These are phyloP conservation scores for Capronia epimyces DNA, from an alignment of 2,329 filamentous ascomycete species.

Conservation along the genomic window DNA sequence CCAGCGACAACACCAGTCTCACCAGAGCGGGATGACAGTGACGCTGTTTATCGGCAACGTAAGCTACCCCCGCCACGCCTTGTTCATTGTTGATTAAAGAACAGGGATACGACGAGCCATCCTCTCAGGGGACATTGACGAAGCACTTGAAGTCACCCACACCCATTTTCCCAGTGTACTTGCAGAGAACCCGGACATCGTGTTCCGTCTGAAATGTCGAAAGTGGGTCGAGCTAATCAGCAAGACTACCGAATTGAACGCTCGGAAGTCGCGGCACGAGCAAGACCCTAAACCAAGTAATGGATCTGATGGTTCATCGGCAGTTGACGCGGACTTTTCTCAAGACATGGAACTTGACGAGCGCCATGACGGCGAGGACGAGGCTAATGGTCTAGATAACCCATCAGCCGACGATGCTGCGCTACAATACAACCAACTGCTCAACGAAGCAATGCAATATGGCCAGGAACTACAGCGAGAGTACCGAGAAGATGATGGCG, in stretches of 20 bases:
- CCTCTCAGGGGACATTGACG: slow-evolving; percentile 86
- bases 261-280: slow-evolving; percentile 40
- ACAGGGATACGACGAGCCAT: slow-evolving; percentile 80
- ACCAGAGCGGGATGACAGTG: slow-evolving; percentile 59
- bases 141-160: slow-evolving; percentile 74
- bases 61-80: slow-evolving; percentile 34
- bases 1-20: slow-evolving; percentile 55
- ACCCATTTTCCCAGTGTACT: slow-evolving; percentile 76
- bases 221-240: slow-evolving; percentile 96
- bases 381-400: slow-evolving; percentile 32
- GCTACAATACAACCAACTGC: slow-evolving; percentile 48
- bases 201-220: slow-evolving; percentile 80
- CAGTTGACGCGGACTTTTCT: slow-evolving; percentile 38
- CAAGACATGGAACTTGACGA: slow-evolving; percentile 57
- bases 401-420: slow-evolving; percentile 30
- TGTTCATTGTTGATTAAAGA: slow-evolving; percentile 10
- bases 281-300: slow-evolving; percentile 32
- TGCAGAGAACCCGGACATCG: slow-evolving; percentile 71
- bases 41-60: slow-evolving; percentile 84
- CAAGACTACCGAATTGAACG: slow-evolving; percentile 60
- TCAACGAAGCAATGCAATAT: slow-evolving; percentile 68
- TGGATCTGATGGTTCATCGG: slow-evolving; percentile 37
- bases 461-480: slow-evolving; percentile 72
- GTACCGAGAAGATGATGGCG: slow-evolving; percentile 66
- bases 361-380: slow-evolving; percentile 25